Evolutionary conservation across 140 eudicot genomes (phyloP).

Genomic region (Ambrosia hybrid): DNA sequence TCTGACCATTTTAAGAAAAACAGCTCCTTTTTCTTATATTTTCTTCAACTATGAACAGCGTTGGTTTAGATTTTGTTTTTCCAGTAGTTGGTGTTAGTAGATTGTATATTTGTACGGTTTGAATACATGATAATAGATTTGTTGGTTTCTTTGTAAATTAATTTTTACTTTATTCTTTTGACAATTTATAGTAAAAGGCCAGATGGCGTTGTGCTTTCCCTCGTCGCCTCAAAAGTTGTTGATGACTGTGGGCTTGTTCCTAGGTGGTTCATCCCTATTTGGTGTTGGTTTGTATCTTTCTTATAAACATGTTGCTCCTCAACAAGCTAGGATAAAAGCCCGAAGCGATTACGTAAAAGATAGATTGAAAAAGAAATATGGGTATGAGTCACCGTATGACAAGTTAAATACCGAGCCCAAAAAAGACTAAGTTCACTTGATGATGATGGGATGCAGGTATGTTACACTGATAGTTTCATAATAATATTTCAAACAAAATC

Average conservation of each 20-base stretch:
- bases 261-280: constrained; percentile 61
- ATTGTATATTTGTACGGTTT: neutral
- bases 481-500: neutral
- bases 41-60: neutral
- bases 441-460: constrained; percentile 19
- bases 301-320: constrained; percentile 71
- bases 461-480: neutral
- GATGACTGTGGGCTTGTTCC: constrained; percentile 52
- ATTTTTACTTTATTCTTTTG: neutral
- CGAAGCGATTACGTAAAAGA: constrained; percentile 70
- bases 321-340: constrained; percentile 80
- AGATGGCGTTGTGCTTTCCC: constrained; percentile 72
- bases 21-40: constrained; percentile 5
- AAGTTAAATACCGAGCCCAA: constrained; percentile 18
- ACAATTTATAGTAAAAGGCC: constrained; percentile 14
- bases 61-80: neutral
- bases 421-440: constrained; percentile 1
- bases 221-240: constrained; percentile 65
- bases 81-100: neutral
- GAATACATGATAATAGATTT: neutral
- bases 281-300: constrained; percentile 76
- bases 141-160: constrained; percentile 11
- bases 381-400: constrained; percentile 29
- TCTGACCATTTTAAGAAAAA: neutral
- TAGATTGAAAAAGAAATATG: constrained; percentile 60